Base-by-base conservation (phyloP, 2,329 filamentous ascomycete genomes). In the Fusarium sp. region DNA sequence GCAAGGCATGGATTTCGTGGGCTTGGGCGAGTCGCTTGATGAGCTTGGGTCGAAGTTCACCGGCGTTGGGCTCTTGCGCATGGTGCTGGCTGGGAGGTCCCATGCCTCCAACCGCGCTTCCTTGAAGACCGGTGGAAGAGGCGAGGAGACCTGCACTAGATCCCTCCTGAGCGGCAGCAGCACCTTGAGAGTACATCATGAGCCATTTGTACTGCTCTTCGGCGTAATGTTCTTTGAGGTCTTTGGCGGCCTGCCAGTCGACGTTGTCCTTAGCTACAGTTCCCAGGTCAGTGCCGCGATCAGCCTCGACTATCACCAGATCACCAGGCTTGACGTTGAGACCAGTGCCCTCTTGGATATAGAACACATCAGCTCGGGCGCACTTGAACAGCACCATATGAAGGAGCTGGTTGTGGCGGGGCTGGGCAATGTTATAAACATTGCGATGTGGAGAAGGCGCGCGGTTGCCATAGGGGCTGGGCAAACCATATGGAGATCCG, bases 121-220 rank as follows among this genome's bases (percentile, higher is more conserved):
- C 89, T 68, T 90, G 89, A 64, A 90, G 83, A 47, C 88, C 87
- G 73, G 87, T 90, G 16, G 90, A 83, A 16, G 88, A 87, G 12
- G 90, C 87, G 81, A 91, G 86, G 55, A 90, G 84, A 29, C 91
- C 89, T 54, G 87, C 86, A 38, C 87, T 86, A 9, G 87, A 83
- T 25, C 88, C 86, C 67, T 91, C 89, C 59, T 90, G 86, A 24
- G 85, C 87, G 24, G 85, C 87, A 38, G 87, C 87, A 10, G 89
- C 93, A 77, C 90, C 92, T 79, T 94, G 91, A 2, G 94, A 97
- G 80, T 98, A 99, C 92, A 98, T 96, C 92, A 98, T 97, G 56
- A 99, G 87, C 93, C 95, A 98, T 77, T 94, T 95, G 83, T 97
- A 98, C 79, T 99, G 96, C 78, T 98, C 94, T 78, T 98, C 94